Evolutionary conservation across 2,329 filamentous ascomycete species (phyloP), one percentile per base, ranked within the genome.

Genomic region (Colletotrichum scovillei): DNA sequence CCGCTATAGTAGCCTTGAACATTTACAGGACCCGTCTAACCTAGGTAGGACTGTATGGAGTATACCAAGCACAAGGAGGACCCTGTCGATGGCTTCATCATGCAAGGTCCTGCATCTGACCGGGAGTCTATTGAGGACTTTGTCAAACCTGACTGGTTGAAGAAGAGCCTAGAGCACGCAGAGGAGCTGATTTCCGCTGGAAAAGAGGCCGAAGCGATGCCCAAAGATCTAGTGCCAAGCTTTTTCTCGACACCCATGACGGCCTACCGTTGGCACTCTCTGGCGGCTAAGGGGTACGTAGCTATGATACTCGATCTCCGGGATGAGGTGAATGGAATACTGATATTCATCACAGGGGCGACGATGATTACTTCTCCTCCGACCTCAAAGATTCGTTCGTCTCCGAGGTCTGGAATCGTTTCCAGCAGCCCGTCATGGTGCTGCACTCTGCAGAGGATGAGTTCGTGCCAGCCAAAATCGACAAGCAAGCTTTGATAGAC

Each of bases 291-390:
- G 63, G 88, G 88, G 89, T 90, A 80, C 75, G 88, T 82, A 11
- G 19, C 42, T 19, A 49, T 49, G 26, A 42, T 16, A 14, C n/a
- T 14, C 28, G 11, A 53, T 22, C 32, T 19, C 19, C 22, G 32
- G 24, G 32, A 12, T 35, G 4, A 55, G 16, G 26, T 16, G 28
- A 26, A 12, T 8, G 9, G 6, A 14, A 22, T 58, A 30, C 60
- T n/a, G 55, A 58, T 26, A 24, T 53, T 26, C 19, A 24, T 16
- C 60, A 60, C 59, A 90, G 91, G 5, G 93, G 92, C 11, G 92
- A 94, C 72, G 95, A 98, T 80, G 95, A 98, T 80, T 94, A 93
- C 79, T 98, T 97, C 83, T 95, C 93, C n/a, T 92, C 91, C 3
- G 93, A 97, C 79, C 83, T 97, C n/a, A 81, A 85, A 0, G 83